Evolutionary conservation across 2,329 filamentous ascomycete species (phyloP), one percentile per base, ranked within the genome.

Genomic region (Fusarium miscanthi): DNA sequence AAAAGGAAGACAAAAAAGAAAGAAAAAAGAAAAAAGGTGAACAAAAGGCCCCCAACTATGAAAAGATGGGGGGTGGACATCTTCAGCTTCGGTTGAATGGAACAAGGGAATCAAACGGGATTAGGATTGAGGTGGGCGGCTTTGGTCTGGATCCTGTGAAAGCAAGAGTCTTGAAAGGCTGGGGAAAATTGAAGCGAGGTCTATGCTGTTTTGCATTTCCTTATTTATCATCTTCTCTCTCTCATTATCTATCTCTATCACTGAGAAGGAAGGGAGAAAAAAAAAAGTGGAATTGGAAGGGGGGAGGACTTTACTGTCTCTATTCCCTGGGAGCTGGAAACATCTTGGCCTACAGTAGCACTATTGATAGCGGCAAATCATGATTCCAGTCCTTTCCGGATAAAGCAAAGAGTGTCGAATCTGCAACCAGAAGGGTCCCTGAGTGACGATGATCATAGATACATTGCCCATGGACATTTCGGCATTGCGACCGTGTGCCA

Each of bases 71-170:
- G 49, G 54, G 46, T 66, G 70, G 51, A 53, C 40, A 69, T 46
- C 42, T 58, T 70, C 72, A 73, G 69, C 63, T 70, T 52, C 75
- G 75, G 75, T 63, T 72, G 73, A 77, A 77, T 62, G 73, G 75
- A 76, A 70, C 53, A 48, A 67, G 31, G 45, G 38, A 62, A 69
- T 51, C 49, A 56, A 66, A 69, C 69, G 70, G 75, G 72, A 77
- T 75, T 65, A 73, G 64, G 72, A 77, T 77, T 71, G 74, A 75
- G 73, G 74, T 74, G 74, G 74, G 74, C 74, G 69, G 57, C 72
- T 76, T 76, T 70, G 62, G 74, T 76, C 74, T 76, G 72, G 73
- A 76, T 76, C 73, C 74, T 74, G 71, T 73, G 60, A 65, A 64
- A 60, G 53, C 57, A 49, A 69, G 59, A 64, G 64, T 52, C 45